Evolutionary conservation across 2,329 filamentous ascomycete genomes (phyloP).

Genomic region (Phyllosticta citriasiana): DNA sequence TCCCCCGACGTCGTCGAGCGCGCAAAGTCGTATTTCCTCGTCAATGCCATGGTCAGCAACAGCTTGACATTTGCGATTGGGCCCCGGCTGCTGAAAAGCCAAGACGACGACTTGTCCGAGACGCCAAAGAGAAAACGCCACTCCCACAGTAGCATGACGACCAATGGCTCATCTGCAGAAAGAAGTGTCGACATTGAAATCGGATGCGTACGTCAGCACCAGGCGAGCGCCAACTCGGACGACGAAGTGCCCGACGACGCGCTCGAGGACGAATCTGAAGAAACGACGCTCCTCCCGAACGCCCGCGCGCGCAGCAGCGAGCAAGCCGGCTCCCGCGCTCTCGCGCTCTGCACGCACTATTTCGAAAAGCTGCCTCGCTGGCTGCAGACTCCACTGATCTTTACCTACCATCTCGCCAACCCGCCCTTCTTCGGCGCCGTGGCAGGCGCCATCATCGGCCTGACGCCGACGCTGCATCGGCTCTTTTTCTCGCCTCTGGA

Average conservation of each 20-base stretch:
- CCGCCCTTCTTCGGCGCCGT: conserved; percentile 52
- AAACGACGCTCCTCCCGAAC: conserved; percentile 43
- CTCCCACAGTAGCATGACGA: conserved; percentile 13
- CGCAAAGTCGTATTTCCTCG: conserved; percentile 56
- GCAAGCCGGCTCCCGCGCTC: conserved; percentile 22
- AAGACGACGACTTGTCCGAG: conserved; percentile 30
- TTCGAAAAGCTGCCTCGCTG: conserved; percentile 28
- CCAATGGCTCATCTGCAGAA: background rate
- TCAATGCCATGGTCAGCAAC: conserved; percentile 55
- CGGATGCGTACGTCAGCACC: conserved; percentile 12
- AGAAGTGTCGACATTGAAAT: conserved; percentile 12
- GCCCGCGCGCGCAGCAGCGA: conserved; percentile 21
- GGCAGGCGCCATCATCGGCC: conserved; percentile 48
- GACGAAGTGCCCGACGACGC: conserved; percentile 15
- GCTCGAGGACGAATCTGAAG: conserved; percentile 29
- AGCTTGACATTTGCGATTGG: conserved; percentile 56
- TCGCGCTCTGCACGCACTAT: conserved; percentile 23
- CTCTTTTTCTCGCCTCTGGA: conserved; percentile 51
- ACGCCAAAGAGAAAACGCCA: conserved; percentile 19
- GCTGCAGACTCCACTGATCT: conserved; percentile 30
- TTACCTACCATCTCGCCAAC: conserved; percentile 47
- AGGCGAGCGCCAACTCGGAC: conserved; percentile 14
- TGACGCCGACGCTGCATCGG: conserved; percentile 48
- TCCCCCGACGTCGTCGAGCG: conserved; percentile 42
- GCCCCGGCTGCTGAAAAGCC: conserved; percentile 45